phyloP scores from a whole-genome alignment of 1,284 basidiomycete species.

The Trametes pubescens region DNA sequence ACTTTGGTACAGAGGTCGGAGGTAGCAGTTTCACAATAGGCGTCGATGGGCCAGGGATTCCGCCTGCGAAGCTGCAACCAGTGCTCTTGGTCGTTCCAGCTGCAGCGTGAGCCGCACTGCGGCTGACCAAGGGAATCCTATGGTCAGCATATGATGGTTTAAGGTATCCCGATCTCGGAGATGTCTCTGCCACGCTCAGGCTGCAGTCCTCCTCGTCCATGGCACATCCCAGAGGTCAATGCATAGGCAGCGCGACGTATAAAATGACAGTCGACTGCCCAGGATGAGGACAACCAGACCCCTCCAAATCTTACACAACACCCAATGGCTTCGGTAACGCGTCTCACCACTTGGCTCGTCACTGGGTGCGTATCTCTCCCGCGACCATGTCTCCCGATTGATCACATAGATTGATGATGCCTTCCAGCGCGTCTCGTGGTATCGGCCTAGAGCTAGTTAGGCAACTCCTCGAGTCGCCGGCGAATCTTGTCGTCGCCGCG shows the following conservation, averaged over 20 bases:
- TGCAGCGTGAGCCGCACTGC: no score
- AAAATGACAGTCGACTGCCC: not conserved
- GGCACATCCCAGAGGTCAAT: no score
- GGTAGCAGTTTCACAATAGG: no score
- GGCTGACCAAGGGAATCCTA: no score
- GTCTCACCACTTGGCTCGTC: conserved; percentile 11
- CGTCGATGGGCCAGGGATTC: no score
- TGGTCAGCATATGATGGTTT: no score
- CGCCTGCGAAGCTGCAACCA: no score
- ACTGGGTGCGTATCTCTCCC: conserved; percentile 4
- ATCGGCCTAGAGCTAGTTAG: conserved; percentile 49
- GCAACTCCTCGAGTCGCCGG: conserved; percentile 43
- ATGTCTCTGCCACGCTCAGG: no score
- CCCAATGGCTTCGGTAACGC: not conserved
- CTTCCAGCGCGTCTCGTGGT: conserved; percentile 46
- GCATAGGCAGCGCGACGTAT: not conserved
- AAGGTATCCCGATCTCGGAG: no score
- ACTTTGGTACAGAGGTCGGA: no score
- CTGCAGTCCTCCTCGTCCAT: no score
- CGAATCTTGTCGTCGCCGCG: conserved; percentile 48
- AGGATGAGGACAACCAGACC: not conserved
- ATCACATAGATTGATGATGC: not conserved
- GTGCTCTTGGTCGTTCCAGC: no score
- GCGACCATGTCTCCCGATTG: not conserved
- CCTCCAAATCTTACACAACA: not conserved